Evolutionary conservation across 306 rosid genomes (phyloP).

Genomic region (Castanea sativa): DNA sequence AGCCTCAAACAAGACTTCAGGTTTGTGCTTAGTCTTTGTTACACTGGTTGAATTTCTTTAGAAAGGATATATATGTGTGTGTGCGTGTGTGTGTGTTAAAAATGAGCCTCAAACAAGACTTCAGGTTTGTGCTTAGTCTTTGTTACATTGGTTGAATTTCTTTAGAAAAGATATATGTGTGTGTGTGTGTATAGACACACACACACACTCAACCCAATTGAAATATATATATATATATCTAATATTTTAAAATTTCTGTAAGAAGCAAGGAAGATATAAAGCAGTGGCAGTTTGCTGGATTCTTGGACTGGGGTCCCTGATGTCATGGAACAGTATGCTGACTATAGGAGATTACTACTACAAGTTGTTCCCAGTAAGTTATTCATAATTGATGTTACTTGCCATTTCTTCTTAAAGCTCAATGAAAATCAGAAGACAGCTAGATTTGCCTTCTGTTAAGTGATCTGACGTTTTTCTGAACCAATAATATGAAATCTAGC

Average conservation of each 20-base stretch:
- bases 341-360: slow-evolving; percentile 82
- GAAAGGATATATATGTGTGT: background rate
- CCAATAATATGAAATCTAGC: too few relatives aligned
- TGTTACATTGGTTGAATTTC: background rate
- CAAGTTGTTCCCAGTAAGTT: slow-evolving; percentile 61
- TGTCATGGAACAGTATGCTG: slow-evolving; percentile 73
- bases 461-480: too few relatives aligned
- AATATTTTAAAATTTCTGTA: background rate
- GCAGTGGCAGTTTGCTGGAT: slow-evolving; percentile 68
- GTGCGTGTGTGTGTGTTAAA: too few relatives aligned
- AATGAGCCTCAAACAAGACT: slow-evolving; percentile 29
- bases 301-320: slow-evolving; percentile 82
- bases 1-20: slow-evolving; percentile 32
- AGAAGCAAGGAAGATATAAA: slow-evolving; percentile 50
- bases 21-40: slow-evolving; percentile 23
- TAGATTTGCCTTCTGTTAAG: too few relatives aligned
- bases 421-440: too few relatives aligned
- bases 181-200: too few relatives aligned
- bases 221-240: too few relatives aligned
- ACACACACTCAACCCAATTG: too few relatives aligned
- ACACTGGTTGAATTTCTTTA: background rate
- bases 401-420: background rate
- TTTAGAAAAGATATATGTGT: background rate
- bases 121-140: slow-evolving; percentile 31
- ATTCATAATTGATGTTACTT: background rate